Evolutionary conservation across 495 filamentous ascomycete genomes (phyloP).

Genomic region (Podospora sp.): DNA sequence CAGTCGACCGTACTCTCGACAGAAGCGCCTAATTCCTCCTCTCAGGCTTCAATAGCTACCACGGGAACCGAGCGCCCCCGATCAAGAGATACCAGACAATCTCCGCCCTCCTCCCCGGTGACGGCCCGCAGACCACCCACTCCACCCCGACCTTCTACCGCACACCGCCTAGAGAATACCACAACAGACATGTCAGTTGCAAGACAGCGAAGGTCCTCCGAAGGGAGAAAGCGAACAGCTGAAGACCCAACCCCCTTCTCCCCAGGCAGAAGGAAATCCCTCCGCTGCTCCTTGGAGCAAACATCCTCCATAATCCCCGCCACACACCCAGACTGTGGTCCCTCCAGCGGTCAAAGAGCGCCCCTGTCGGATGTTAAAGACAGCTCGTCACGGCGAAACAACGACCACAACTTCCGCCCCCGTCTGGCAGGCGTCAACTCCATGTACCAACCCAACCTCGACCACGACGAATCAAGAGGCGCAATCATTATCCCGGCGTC

Average conservation of each 20-base stretch:
- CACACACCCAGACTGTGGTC: not conserved
- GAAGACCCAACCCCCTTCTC: not conserved
- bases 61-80: not conserved
- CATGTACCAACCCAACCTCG: constrained; percentile 23
- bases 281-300: not conserved
- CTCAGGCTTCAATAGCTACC: not conserved
- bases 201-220: not conserved
- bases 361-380: not conserved
- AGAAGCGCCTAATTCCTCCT: constrained; percentile 10
- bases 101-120: not conserved
- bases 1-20: constrained; percentile 24
- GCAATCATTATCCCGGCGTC: not conserved
- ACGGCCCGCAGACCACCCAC: not conserved
- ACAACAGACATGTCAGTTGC: not conserved
- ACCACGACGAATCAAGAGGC: not conserved
- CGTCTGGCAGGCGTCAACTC: constrained; percentile 12
- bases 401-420: not conserved
- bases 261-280: not conserved
- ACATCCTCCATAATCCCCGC: not conserved
- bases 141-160: constrained; percentile 11
- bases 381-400: constrained; percentile 21
- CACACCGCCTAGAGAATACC: not conserved
- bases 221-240: constrained; percentile 1
- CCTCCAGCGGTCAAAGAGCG: constrained; percentile 6
- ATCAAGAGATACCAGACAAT: not conserved